Conservation (phyloP, 768 basidiomycete species). For the Polyporus arcularius region DNA sequence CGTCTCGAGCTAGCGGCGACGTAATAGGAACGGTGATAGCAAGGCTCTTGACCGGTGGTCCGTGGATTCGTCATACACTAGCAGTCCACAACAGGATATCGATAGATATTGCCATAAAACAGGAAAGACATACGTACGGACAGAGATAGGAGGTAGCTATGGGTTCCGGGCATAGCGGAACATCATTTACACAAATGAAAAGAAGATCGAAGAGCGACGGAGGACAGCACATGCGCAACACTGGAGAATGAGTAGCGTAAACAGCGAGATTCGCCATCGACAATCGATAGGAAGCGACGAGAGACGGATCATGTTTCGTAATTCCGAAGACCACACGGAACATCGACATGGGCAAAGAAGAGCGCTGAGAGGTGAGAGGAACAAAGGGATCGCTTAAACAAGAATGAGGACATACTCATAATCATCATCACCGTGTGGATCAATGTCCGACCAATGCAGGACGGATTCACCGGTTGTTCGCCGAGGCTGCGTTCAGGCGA, state of each 20-base stretch:
- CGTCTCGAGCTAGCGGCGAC: too few relatives aligned
- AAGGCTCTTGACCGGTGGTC: background rate
- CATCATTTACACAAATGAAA: too few relatives aligned
- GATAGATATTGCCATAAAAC: slow-evolving; percentile 2
- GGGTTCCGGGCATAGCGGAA: too few relatives aligned
- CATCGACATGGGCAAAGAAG: background rate
- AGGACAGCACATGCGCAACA: slow-evolving; percentile 6
- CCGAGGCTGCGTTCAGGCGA: slow-evolving; percentile 7
- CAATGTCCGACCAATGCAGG: too few relatives aligned
- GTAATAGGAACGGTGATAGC: too few relatives aligned
- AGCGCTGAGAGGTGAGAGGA: background rate
- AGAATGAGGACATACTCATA: background rate
- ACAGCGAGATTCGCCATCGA: background rate
- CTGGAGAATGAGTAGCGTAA: slow-evolving; percentile 4
- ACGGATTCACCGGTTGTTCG: too few relatives aligned
- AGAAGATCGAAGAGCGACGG: slow-evolving; percentile 1
- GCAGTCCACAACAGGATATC: slow-evolving; percentile 3
- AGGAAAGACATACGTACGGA: background rate
- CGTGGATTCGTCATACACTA: background rate
- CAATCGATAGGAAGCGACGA: too few relatives aligned
- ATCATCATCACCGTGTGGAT: too few relatives aligned
- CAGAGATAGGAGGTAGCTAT: too few relatives aligned
- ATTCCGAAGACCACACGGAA: background rate
- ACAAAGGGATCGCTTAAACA: background rate
- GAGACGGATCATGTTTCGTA: too few relatives aligned